Percentiles rank a stretch among this genome's conserved stretches.
These are phyloP conservation scores for Durusdinium trenchii DNA, from an alignment of 73 alveolate species.

Conservation along the genomic window DNA sequence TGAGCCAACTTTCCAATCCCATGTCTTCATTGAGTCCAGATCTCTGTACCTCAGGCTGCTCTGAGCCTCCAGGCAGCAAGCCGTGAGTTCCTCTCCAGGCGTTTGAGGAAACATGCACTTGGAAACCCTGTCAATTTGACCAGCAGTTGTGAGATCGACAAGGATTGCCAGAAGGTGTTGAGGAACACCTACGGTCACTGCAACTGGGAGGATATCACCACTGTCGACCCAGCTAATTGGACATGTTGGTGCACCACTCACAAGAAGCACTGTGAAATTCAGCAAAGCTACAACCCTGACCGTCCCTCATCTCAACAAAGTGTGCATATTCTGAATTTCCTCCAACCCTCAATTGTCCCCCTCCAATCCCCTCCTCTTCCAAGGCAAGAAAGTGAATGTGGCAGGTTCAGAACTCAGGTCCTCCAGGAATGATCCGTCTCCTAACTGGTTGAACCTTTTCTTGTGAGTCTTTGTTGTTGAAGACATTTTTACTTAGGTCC, in stretches of 20 bases:
- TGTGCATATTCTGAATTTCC: too few species aligned
- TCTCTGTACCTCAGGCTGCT: too few species aligned
- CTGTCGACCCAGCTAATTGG: background rate
- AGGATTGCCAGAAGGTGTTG: background rate
- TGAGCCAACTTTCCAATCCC: too few species aligned
- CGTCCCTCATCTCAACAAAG: background rate
- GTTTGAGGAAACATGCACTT: too few species aligned
- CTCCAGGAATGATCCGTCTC: background rate
- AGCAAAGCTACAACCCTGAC: too few species aligned
- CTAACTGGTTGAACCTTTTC: too few species aligned
- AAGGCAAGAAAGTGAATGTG: background rate
- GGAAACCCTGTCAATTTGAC: too few species aligned
- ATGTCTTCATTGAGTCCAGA: too few species aligned
- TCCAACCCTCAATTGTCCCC: background rate
- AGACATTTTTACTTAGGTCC: slow-evolving; percentile 17
- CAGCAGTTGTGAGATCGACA: background rate
- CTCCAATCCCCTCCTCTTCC: too few species aligned
- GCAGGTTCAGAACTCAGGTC: background rate
- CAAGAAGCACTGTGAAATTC: slow-evolving; percentile 1
- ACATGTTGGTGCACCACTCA: background rate
- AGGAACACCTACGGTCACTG: background rate
- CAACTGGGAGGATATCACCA: background rate
- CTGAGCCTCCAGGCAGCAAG: too few species aligned
- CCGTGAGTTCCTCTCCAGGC: too few species aligned
- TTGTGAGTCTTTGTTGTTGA: background rate